These are phyloP conservation scores for Chloropicon primus DNA, from an alignment of 139 green algal genomes.

Conservation along the genomic window DNA sequence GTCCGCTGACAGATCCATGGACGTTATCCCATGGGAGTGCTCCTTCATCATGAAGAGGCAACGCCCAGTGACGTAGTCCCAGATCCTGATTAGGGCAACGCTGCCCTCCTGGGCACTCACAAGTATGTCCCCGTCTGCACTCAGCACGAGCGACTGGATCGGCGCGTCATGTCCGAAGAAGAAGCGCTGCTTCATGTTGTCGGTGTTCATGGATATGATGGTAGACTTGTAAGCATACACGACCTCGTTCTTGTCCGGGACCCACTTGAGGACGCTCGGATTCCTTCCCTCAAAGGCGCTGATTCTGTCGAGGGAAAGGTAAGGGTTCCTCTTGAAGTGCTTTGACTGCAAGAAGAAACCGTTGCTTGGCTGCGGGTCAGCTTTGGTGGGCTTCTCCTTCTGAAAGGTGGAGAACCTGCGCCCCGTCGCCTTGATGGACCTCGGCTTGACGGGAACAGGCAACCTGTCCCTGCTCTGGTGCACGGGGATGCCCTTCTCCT, in stretches of 20 bases:
- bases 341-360: neutral
- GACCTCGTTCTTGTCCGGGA: neutral
- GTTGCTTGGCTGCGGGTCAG: neutral
- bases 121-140: slow-evolving; percentile 30
- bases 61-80: slow-evolving; percentile 35
- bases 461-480: neutral
- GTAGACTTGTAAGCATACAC: neutral
- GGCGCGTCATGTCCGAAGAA: slow-evolving; percentile 40
- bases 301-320: neutral
- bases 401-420: neutral
- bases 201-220: neutral
- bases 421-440: neutral
- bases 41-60: slow-evolving; percentile 41
- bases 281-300: neutral
- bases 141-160: slow-evolving; percentile 41
- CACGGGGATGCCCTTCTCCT: neutral
- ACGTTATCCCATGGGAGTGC: slow-evolving; percentile 28
- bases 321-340: neutral
- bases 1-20: slow-evolving; percentile 55
- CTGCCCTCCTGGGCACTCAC: slow-evolving; percentile 55
- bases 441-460: neutral
- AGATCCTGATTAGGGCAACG: slow-evolving; percentile 45
- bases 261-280: neutral
- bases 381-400: neutral
- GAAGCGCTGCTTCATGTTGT: slow-evolving; percentile 28